Evolutionary conservation across 2,329 filamentous ascomycete species (phyloP), one percentile per base, ranked within the genome.

Genomic region (Hyphodiscus sp.): DNA sequence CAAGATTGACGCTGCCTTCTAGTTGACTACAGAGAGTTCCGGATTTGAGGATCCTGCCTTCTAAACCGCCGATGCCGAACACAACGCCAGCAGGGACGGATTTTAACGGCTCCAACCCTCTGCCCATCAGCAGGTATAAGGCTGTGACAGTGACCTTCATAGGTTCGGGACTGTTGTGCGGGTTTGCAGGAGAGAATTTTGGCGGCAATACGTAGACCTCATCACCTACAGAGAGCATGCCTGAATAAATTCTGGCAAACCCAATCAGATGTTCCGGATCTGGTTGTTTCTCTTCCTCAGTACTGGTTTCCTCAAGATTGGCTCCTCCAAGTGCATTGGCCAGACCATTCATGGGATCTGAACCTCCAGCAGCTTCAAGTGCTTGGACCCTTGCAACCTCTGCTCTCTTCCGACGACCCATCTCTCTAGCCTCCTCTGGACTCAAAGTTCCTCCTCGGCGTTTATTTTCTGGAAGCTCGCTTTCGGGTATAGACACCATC

Each of bases 91-190:
- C 92, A 6, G 92, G 92, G 0, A 97, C 92, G 0, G 86, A 87
- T 16, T 82, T 80, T 0, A 99, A 79, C 1, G 86, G 80, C 66
- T 97, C 92, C 4, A 99, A 75, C 54, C 87, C 87, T 54, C 92
- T 81, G 29, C 94, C 94, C 94, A 99, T 99, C 51, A 99, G 82
- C 68, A 99, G 85, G 70, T 99, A 99, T 2, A 99, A 76, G 1
- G 89, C 89, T 16, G 85, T 91, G 49, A 99, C 84, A 0, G 83
- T 92, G 41, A 95, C 85, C 67, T 91, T 91, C 60, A 87, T 80
- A 0, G 91, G 91, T 58, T 85, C 81, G 0, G 91, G 89, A 16
- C 77, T 74, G 16, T 82, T 81, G 58, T 89, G 79, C 1, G 89
- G 87, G 48, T 85, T 77, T 2, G 86, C 86, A 0, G 94, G 91